A percentile compares a stretch with the other conserved stretches of the same genome.
Evolutionary conservation across 805 yeast genomes (phyloP).

Genomic region (Hanseniaspora clermontiae): DNA sequence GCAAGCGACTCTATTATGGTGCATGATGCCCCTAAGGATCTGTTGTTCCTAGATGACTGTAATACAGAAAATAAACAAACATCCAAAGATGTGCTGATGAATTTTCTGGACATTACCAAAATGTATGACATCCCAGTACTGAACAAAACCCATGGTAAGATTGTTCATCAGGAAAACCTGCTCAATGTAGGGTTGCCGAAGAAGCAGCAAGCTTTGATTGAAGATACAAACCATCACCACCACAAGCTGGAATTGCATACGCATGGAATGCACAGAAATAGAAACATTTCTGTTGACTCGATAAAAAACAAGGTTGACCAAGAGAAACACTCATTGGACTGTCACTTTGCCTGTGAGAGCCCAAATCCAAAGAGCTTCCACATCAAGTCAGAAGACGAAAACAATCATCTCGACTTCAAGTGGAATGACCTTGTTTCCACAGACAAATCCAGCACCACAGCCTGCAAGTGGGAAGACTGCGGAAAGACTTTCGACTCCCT

Average conservation of each 20-base stretch:
- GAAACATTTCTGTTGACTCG: neutral
- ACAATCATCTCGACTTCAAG: neutral
- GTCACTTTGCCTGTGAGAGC: slow-evolving; percentile 4
- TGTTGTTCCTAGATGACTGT: slow-evolving; percentile 6
- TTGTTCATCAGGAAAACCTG: slow-evolving; percentile 16
- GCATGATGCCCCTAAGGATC: neutral
- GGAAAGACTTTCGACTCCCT: slow-evolving; percentile 30
- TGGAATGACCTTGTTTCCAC: slow-evolving; percentile 9
- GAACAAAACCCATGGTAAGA: slow-evolving; percentile 21
- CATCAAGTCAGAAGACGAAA: slow-evolving; percentile 33
- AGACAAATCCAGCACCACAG: slow-evolving; percentile 16
- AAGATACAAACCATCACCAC: slow-evolving; percentile 26
- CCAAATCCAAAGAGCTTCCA: neutral
- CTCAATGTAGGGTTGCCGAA: neutral
- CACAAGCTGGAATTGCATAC: slow-evolving; percentile 30
- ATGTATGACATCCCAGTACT: slow-evolving; percentile 27
- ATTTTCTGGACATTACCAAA: slow-evolving; percentile 26
- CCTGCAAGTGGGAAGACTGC: slow-evolving; percentile 65
- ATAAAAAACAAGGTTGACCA: neutral
- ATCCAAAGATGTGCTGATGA: slow-evolving; percentile 19
- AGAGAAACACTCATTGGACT: neutral
- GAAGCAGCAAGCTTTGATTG: neutral
- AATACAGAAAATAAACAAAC: slow-evolving; percentile 1
- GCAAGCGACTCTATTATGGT: too few relatives aligned
- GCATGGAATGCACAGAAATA: slow-evolving; percentile 17